Percentiles rank a stretch among this genome's conserved stretches.
phyloP scores from a whole-genome alignment of 129 eudicot species.

The Saussurea involucrata region DNA sequence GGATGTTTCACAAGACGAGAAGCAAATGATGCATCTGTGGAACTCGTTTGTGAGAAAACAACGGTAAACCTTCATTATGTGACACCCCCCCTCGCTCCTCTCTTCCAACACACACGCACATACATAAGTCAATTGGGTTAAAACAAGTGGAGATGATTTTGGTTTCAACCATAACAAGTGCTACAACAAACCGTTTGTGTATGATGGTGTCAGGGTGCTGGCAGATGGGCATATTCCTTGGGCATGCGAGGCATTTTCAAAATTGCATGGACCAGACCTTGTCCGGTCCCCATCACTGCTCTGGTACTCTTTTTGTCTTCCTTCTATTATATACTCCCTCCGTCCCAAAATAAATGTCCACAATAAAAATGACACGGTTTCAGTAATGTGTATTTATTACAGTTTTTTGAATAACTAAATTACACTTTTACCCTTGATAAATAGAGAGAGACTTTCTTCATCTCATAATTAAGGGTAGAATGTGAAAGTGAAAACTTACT shows the following conservation, averaged over 20 bases:
- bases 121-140: background rate
- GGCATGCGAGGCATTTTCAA: slow-evolving; percentile 93
- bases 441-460: too few species aligned
- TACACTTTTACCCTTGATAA: too few species aligned
- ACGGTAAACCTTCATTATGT: slow-evolving; percentile 39
- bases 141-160: background rate
- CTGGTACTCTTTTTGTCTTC: slow-evolving; percentile 44
- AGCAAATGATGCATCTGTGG: slow-evolving; percentile 97
- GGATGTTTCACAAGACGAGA: slow-evolving; percentile 90
- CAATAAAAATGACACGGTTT: too few species aligned
- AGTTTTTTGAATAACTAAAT: too few species aligned
- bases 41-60: slow-evolving; percentile 95
- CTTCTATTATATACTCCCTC: background rate
- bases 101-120: background rate
- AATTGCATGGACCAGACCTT: slow-evolving; percentile 67
- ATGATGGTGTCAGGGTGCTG: slow-evolving; percentile 56
- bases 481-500: too few species aligned
- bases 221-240: slow-evolving; percentile 98
- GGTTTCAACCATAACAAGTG: background rate
- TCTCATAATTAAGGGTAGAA: too few species aligned
- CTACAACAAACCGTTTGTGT: background rate
- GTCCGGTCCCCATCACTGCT: slow-evolving; percentile 61
- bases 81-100: background rate
- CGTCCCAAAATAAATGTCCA: background rate
- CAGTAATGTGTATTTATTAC: too few species aligned